A percentile compares a stretch with the other conserved stretches of the same genome.
These are phyloP conservation scores for Quercus alba DNA, from an alignment of 306 rosid species.

Conservation along the genomic window DNA sequence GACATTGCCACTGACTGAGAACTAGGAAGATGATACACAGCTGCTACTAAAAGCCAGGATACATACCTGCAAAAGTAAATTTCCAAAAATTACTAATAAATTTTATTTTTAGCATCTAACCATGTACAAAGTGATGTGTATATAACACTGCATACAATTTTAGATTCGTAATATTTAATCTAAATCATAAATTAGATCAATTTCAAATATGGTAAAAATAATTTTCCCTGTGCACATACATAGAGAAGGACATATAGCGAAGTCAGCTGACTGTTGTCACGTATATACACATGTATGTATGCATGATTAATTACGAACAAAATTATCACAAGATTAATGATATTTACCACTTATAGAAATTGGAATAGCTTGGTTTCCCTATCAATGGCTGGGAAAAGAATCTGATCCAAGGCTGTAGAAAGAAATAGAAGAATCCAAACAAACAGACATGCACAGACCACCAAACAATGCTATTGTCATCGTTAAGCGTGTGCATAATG, in stretches of 20 bases:
- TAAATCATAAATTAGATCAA: too few species aligned
- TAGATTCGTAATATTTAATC: too few species aligned
- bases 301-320: background rate
- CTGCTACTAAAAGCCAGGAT: slow-evolving; percentile 87
- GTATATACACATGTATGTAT: too few species aligned
- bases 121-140: too few species aligned
- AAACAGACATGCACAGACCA: slow-evolving; percentile 88
- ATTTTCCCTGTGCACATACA: too few species aligned
- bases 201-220: too few species aligned
- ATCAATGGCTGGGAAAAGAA: slow-evolving; percentile 67
- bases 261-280: too few species aligned
- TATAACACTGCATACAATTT: background rate
- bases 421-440: slow-evolving; percentile 89
- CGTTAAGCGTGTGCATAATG: slow-evolving; percentile 76
- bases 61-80: slow-evolving; percentile 58
- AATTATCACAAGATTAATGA: background rate
- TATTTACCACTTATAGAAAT: slow-evolving; percentile 92
- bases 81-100: background rate
- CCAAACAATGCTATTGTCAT: slow-evolving; percentile 84
- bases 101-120: too few species aligned
- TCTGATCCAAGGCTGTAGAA: slow-evolving; percentile 48
- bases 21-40: slow-evolving; percentile 93
- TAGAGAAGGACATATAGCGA: too few species aligned
- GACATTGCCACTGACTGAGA: slow-evolving; percentile 87
- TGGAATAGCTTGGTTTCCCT: slow-evolving; percentile 95